Evolutionary conservation across 805 yeast genomes (phyloP), one percentile per base, ranked within the genome.

Genomic region (Hermanozyma aechmeae): DNA sequence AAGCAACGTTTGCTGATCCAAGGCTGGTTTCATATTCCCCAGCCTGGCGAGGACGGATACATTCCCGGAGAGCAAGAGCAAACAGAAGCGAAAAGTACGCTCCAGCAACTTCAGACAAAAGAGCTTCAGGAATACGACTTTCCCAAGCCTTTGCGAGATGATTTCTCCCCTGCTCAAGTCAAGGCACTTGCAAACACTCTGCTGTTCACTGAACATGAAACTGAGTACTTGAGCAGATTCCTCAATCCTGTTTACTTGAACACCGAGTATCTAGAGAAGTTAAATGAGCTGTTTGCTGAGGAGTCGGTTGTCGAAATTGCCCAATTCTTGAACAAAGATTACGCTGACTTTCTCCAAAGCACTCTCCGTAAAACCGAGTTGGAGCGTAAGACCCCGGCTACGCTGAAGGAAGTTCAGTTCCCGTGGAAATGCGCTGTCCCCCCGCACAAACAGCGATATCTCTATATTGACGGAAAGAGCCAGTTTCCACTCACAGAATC

Each of bases 11-110:
- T 92, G 20, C 83, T 95, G 1, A 84, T 92, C 35, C 96, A 92
- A 47, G 99, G 99, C 1, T 93, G 99, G 99, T 93, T 89, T 50
- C 99, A 92, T 53, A 83, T 87, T 29, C 99, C 99, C 3, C 97
- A 92, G 51, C 61, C 60, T 8, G 96, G 95, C 7, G 99, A 92
- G 55, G 76, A 71, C 19, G 97, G 96, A 0, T 89, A 54, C 46
- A 68, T 76, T 13, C 74, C 73, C 21, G 94, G 93, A 5, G 95
- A 85, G 48, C 86, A 84, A 51, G 89, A 79, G 45, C 72, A 62
- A 21, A 76, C 82, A 1, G 86, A 79, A 42, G 79, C 81, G 0
- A 65, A 68, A 44, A 73, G 85, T 24, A 83, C 95, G 0, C 66
- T 86, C 37, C 85, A 81, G 46, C 89, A 73, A 46, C 57, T 86